phyloP scores from a whole-genome alignment of 2,329 filamentous ascomycete species.

The Drechmeria coniospora region DNA sequence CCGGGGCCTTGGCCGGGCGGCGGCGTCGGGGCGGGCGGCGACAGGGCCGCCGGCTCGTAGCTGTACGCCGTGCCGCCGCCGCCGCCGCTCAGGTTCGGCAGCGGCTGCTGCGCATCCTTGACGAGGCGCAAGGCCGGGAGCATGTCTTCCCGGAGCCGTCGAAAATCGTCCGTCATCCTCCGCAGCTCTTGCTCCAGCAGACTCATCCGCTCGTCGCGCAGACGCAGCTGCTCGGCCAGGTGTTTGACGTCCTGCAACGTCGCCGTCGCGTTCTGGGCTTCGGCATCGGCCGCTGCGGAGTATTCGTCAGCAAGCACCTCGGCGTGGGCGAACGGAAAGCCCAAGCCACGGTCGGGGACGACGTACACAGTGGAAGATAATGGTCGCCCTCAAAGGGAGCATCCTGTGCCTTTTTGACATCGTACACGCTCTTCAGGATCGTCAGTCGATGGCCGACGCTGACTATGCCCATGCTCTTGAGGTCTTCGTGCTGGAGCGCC shows the following conservation, averaged over 20 bases:
- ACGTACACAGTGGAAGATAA: conserved; percentile 75
- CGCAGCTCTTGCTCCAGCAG: conserved; percentile 71
- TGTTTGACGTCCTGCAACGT: conserved; percentile 88
- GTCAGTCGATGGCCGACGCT: conserved; percentile 91
- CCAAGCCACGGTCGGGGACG: neutral
- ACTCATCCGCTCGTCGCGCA: conserved; percentile 81
- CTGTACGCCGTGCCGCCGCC: conserved; percentile 20
- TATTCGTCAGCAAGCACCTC: no score
- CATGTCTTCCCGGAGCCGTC: conserved; percentile 77
- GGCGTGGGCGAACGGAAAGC: neutral
- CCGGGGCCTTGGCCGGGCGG: conserved; percentile 31
- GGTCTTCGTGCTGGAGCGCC: conserved; percentile 76
- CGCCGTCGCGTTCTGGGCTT: conserved; percentile 69
- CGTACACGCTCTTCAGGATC: conserved; percentile 90
- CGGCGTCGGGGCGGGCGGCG: conserved; percentile 42
- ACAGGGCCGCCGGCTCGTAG: conserved; percentile 34
- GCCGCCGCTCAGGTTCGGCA: conserved; percentile 38
- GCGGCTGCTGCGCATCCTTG: conserved; percentile 81
- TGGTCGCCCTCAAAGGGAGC: conserved; percentile 83
- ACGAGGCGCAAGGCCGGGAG: conserved; percentile 77
- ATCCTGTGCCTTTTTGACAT: conserved; percentile 88
- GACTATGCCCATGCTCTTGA: conserved; percentile 85
- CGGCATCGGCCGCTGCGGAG: conserved; percentile 66
- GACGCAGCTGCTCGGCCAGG: conserved; percentile 73
- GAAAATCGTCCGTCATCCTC: conserved; percentile 75